Evolutionary conservation across 495 filamentous ascomycete species (phyloP).

Genomic region (Terfezia claveryi): DNA sequence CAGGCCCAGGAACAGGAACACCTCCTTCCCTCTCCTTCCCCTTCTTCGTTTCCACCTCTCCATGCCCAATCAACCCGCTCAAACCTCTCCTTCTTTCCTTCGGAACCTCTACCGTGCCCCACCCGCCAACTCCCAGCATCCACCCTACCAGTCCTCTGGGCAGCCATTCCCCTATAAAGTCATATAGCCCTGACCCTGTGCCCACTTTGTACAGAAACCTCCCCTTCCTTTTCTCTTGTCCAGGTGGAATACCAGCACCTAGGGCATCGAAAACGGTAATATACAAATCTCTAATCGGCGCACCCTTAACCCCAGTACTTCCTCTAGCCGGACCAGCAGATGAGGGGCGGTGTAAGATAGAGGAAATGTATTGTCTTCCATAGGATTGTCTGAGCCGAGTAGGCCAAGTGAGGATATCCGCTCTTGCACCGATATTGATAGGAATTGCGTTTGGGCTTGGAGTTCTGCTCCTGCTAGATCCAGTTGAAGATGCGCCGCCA

Average conservation of each 20-base stretch:
- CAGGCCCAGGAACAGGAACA: conserved; percentile 15
- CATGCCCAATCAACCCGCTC: conserved; percentile 23
- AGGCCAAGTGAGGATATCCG: conserved; percentile 46
- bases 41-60: conserved; percentile 15
- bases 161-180: conserved; percentile 66
- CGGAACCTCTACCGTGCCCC: conserved; percentile 21
- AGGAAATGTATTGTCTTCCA: conserved; percentile 32
- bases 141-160: conserved; percentile 56
- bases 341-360: conserved; percentile 19
- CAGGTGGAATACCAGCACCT: conserved; percentile 28
- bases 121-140: conserved; percentile 62
- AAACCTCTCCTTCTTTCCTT: conserved; percentile 25
- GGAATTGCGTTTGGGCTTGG: conserved; percentile 3
- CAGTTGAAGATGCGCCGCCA: not conserved
- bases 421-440: conserved; percentile 15
- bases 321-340: conserved; percentile 24
- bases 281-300: conserved; percentile 51
- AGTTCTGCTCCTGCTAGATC: not conserved
- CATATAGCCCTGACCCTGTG: conserved; percentile 41
- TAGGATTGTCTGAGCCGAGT: conserved; percentile 30
- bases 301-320: conserved; percentile 33
- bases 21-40: conserved; percentile 7
- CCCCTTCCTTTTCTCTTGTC: conserved; percentile 15
- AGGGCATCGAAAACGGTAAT: conserved; percentile 71
- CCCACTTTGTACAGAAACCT: conserved; percentile 59